Evolutionary conservation across 2,329 filamentous ascomycete species (phyloP).

Genomic region (Chaetomium strumarium): DNA sequence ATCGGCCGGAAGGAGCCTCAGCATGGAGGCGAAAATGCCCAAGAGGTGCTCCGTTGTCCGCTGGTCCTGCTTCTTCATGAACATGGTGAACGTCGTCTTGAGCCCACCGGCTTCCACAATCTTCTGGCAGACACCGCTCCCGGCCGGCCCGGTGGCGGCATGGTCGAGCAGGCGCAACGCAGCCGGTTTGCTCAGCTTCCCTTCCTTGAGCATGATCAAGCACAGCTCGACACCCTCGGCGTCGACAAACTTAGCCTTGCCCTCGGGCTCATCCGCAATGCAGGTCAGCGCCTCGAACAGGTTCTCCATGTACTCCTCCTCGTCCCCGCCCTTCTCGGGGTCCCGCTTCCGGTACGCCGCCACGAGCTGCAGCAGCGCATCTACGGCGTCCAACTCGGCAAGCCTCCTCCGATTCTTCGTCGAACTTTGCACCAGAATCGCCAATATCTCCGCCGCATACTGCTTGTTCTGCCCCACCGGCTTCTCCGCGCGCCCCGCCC

Average conservation of each 20-base stretch:
- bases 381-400: slow-evolving; percentile 63
- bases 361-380: slow-evolving; percentile 74
- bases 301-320: slow-evolving; percentile 94
- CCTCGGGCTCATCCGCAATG: slow-evolving; percentile 65
- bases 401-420: slow-evolving; percentile 58
- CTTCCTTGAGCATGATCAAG: slow-evolving; percentile 86
- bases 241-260: slow-evolving; percentile 77
- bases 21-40: slow-evolving; percentile 75
- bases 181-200: slow-evolving; percentile 72
- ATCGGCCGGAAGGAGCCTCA: slow-evolving; percentile 71
- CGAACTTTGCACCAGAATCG: slow-evolving; percentile 78
- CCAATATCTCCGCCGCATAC: slow-evolving; percentile 86
- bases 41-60: slow-evolving; percentile 72
- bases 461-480: slow-evolving; percentile 85
- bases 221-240: slow-evolving; percentile 89
- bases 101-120: slow-evolving; percentile 79
- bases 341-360: slow-evolving; percentile 82
- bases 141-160: slow-evolving; percentile 54
- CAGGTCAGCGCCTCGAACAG: slow-evolving; percentile 83
- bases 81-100: slow-evolving; percentile 77
- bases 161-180: slow-evolving; percentile 82
- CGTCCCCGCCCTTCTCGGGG: slow-evolving; percentile 76
- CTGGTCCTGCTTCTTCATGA: slow-evolving; percentile 74
- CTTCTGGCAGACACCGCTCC: slow-evolving; percentile 61
- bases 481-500: slow-evolving; percentile 64